A percentile compares a stretch with the other conserved stretches of the same genome.
phyloP scores from a whole-genome alignment of 495 filamentous ascomycete species.

The Cudoniella acicularis region DNA sequence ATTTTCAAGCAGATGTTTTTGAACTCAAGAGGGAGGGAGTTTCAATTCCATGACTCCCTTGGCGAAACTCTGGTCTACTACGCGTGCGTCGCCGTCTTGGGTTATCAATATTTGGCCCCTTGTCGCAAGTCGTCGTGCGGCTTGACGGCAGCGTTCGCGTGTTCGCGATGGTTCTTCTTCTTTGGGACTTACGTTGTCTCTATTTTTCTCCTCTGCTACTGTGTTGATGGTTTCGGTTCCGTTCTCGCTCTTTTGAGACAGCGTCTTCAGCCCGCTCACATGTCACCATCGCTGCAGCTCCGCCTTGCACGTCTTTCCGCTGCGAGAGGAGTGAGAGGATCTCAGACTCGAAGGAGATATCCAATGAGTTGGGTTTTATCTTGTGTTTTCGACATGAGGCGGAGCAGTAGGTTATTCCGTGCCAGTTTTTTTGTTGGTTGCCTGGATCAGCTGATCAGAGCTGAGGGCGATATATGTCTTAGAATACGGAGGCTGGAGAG shows the following conservation, averaged over 20 bases:
- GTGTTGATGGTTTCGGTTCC: background rate
- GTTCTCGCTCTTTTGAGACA: background rate
- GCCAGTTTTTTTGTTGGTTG: conserved; percentile 11
- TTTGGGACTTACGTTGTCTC: background rate
- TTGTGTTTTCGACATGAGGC: conserved; percentile 12
- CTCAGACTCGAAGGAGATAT: conserved; percentile 6
- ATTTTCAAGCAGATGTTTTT: too few relatives aligned
- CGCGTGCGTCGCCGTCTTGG: conserved; percentile 2
- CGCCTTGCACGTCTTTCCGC: background rate
- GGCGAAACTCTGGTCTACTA: conserved; percentile 12
- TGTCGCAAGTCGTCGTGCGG: conserved; percentile 5
- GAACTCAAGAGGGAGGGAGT: background rate
- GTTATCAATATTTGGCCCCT: conserved; percentile 7
- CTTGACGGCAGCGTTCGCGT: conserved; percentile 13
- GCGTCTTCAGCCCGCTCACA: conserved; percentile 10
- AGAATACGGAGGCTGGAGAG: background rate
- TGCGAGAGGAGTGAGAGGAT: background rate
- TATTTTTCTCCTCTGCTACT: background rate
- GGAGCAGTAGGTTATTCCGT: conserved; percentile 10
- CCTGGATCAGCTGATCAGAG: background rate
- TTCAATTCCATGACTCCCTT: conserved; percentile 18
- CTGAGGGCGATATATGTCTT: background rate
- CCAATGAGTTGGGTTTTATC: conserved; percentile 7
- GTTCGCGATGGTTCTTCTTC: background rate
- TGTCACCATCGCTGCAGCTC: conserved; percentile 7